Base-by-base conservation (phyloP, 2,329 filamentous ascomycete genomes). In the Diaporthe eres region DNA sequence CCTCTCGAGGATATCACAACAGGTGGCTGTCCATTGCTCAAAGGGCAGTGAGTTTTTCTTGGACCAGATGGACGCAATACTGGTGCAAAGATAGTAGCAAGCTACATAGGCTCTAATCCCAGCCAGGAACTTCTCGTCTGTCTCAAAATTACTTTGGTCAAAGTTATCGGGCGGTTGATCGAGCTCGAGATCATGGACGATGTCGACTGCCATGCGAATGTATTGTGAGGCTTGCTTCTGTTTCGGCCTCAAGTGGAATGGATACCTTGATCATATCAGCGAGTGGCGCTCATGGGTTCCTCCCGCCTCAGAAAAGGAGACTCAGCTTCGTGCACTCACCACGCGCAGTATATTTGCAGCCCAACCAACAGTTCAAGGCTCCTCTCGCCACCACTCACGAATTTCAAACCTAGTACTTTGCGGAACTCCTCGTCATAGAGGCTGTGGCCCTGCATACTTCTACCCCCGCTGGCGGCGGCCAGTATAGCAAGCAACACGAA, bases 371-470 rank as follows among this genome's bases (percentile, higher is more conserved):
- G 78, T 78, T 92, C 90, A 31, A 92, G 75, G 17, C 85, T 90
- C 74, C 89, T 86, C 82, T 92, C 90, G 0, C 90, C 89, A 4
- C 87, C 86, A 0, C 90, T 85, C 0, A 92, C 88, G 55, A 90
- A 88, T 80, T 90, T 91, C 60, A 90, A 83, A 1, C 86, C 89
- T n/a, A 91, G 78, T 0, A 90, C 85, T 79, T 90, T 90, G 42
- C 89, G 84, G 70, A 92, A 89, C 81, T 92, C 90, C 67, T 88
- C 87, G 39, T 91, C 90, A 60, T 92, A 90, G 3, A 89, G 82
- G 19, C 82, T 86, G 74, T 91, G 88, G 0, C 89, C 86, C 77
- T 89, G 87, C 31, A 88, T 79, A n/a, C 87, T 87, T 15, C 80
- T 83, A n/a, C 79, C 70, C 42, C 87, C 85, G 47, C 88, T 88